A percentile compares a stretch with the other conserved stretches of the same genome.
phyloP scores from a whole-genome alignment of 2,329 filamentous ascomycete species.

The Trichophyton verrucosum region DNA sequence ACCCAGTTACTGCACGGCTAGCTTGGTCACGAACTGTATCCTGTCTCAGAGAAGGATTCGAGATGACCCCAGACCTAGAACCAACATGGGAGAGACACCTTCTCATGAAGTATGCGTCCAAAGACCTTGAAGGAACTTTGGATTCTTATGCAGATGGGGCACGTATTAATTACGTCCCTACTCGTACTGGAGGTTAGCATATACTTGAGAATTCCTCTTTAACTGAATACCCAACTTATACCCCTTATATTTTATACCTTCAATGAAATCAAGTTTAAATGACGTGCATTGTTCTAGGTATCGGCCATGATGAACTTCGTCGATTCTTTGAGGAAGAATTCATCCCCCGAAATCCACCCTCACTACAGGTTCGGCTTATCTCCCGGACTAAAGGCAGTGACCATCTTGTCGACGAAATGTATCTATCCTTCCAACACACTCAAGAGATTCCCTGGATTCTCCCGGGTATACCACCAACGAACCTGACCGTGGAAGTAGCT shows the following conservation, averaged over 20 bases:
- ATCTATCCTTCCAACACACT: slow-evolving; percentile 46
- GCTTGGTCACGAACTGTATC: slow-evolving; percentile 57
- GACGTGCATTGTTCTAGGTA: slow-evolving; percentile 19
- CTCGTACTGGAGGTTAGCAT: slow-evolving; percentile 27
- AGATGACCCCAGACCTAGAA: slow-evolving; percentile 23
- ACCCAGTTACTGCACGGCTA: slow-evolving; percentile 50
- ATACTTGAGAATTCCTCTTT: neutral
- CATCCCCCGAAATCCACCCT: slow-evolving; percentile 39
- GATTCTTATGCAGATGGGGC: slow-evolving; percentile 17
- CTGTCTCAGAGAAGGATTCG: slow-evolving; percentile 49
- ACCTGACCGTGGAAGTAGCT: slow-evolving; percentile 44
- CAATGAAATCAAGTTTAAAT: neutral
- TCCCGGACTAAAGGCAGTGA: slow-evolving; percentile 47
- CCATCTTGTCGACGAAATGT: slow-evolving; percentile 50
- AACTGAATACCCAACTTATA: neutral
- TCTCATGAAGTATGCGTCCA: slow-evolving; percentile 13
- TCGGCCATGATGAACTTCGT: slow-evolving; percentile 30
- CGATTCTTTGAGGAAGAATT: slow-evolving; percentile 48
- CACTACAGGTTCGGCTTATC: slow-evolving; percentile 42
- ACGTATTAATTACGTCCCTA: slow-evolving; percentile 21
- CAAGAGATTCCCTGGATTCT: slow-evolving; percentile 47
- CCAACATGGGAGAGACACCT: slow-evolving; percentile 21
- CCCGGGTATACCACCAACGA: slow-evolving; percentile 45
- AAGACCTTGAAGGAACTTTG: slow-evolving; percentile 27
- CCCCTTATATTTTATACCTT: neutral